Conservation (phyloP, 345 rosid genomes). For the Gossypium ekmanianum region DNA sequence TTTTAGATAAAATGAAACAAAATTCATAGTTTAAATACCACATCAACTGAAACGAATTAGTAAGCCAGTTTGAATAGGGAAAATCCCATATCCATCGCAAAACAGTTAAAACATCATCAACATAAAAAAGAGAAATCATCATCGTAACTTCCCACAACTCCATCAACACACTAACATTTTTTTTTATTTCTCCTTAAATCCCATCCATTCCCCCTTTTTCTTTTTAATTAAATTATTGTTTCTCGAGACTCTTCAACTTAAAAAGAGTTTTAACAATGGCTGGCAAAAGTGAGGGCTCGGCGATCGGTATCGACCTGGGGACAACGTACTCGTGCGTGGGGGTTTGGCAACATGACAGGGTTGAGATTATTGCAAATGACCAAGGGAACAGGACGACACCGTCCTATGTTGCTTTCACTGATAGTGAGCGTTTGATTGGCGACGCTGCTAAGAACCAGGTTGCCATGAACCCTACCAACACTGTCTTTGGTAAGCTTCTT, state of each 20-base stretch:
- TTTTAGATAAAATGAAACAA: too few relatives aligned
- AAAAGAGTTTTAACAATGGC: neutral
- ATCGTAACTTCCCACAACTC: neutral
- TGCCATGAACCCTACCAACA: constrained; percentile 41
- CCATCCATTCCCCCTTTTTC: too few relatives aligned
- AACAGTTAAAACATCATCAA: neutral
- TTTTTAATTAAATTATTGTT: neutral
- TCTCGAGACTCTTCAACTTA: neutral
- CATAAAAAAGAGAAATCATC: neutral
- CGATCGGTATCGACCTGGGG: constrained; percentile 35
- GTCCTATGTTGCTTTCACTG: constrained; percentile 36
- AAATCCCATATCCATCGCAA: neutral
- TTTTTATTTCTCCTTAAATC: neutral
- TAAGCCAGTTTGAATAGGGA: neutral
- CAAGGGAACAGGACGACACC: constrained; percentile 38
- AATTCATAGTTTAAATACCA: too few relatives aligned
- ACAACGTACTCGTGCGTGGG: constrained; percentile 38
- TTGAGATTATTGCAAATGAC: constrained; percentile 39
- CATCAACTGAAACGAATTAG: neutral
- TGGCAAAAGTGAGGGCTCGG: constrained; percentile 2
- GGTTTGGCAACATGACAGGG: constrained; percentile 37
- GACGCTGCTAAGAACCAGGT: constrained; percentile 36
- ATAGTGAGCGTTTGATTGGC: constrained; percentile 28
- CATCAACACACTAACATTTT: neutral
- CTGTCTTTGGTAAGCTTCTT: constrained; percentile 33